Evolutionary conservation across 2,329 filamentous ascomycete genomes (phyloP).

Genomic region (Aspergillus sp.): DNA sequence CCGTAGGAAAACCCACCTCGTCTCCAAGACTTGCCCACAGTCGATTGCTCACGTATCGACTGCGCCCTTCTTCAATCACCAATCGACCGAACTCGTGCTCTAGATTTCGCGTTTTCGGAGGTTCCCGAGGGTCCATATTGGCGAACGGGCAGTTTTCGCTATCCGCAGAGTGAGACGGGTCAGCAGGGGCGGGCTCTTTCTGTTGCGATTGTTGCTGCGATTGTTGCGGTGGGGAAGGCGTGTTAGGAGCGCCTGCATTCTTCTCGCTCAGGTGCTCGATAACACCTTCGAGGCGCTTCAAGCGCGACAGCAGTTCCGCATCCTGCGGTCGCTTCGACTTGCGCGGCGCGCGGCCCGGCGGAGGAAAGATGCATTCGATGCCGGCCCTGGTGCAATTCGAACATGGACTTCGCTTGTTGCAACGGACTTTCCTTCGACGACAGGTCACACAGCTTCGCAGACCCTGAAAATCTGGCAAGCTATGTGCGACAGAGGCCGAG

Average conservation of each 20-base stretch:
- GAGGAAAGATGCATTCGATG: constrained; percentile 63
- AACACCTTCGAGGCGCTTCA: constrained; percentile 60
- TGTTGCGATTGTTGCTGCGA: constrained; percentile 6
- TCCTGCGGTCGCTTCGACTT: constrained; percentile 59
- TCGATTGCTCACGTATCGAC: constrained; percentile 61
- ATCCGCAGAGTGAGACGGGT: not conserved
- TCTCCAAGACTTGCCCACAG: constrained; percentile 63
- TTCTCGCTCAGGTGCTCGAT: constrained; percentile 58
- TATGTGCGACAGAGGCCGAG: constrained; percentile 5
- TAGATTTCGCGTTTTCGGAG: constrained; percentile 19
- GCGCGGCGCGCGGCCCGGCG: constrained; percentile 60
- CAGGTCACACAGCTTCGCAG: constrained; percentile 49
- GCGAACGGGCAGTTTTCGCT: constrained; percentile 14
- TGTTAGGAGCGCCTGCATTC: constrained; percentile 25
- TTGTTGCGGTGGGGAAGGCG: constrained; percentile 12
- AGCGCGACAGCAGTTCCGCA: constrained; percentile 58
- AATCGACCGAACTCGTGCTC: constrained; percentile 56
- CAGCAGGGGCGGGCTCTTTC: not conserved
- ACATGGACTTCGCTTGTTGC: constrained; percentile 49
- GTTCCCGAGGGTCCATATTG: constrained; percentile 21
- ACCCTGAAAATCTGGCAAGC: constrained; percentile 26
- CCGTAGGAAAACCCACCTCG: constrained; percentile 44
- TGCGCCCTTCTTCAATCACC: constrained; percentile 59
- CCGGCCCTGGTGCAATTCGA: constrained; percentile 50
- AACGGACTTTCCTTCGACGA: constrained; percentile 49